Base-by-base conservation (phyloP, 352 stramenopile genomes). In the Elongisporangium senticosum region DNA sequence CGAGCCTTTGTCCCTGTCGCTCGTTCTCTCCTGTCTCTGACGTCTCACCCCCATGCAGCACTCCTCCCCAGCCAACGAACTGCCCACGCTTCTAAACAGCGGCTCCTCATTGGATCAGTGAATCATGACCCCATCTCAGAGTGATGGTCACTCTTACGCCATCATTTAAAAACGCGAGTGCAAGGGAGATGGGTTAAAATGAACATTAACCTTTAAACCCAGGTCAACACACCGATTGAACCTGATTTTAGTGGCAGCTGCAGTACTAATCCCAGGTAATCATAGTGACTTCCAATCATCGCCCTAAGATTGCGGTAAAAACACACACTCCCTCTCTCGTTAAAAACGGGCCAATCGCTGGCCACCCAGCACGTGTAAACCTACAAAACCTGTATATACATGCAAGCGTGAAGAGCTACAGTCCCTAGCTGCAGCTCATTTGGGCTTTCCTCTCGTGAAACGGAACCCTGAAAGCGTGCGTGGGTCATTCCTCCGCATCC, bases 361-460 rank as follows among this genome's bases (percentile, higher is more conserved):
- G 23, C 17, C 55, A 20, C 43, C 55, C 26, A 56, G 24, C 13
- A 49, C 17, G 24, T n/a, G n/a, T 33, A 21, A 23, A 39, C 39
- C 4, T 7, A 19, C 7, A 19, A 33, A 58, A 33, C 20, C 51
- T 52, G n/a, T 53, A 43, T 50, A 47, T 33, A 21, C 47, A 47
- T 33, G 28, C 47, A 51, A 23, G 23, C 37, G 53, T 43, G 10
- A 37, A 43, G 33, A 43, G 33, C 33, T 43, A 17, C 33, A 43
- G 11, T 4, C 33, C 11, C 33, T 1, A 43, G 33, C 33, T 17
- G 33, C 33, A 43, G 11, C 22, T 53, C 26, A 43, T 37, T 21
- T 49, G 47, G 26, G 47, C 47, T 49, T 55, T 68, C 61, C 68
- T 71, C 33, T 10, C 17, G 33, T 43, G 33, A 43, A 43, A 43